Conservation (phyloP, 2,329 filamentous ascomycete genomes). For the Alternaria rosae region DNA sequence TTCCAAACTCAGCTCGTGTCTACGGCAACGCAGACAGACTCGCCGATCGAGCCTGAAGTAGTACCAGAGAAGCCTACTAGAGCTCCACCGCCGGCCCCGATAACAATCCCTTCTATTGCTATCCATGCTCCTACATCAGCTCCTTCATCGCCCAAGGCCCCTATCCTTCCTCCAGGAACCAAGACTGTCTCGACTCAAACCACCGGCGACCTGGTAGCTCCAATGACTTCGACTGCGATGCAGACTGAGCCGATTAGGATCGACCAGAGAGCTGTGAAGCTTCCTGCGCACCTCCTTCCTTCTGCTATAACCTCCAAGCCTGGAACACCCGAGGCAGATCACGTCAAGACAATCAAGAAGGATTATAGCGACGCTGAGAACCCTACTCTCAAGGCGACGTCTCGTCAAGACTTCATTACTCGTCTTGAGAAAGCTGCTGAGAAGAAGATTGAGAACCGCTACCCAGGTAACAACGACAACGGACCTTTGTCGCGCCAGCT, state of each 20-base stretch:
- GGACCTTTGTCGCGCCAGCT: slow-evolving; percentile 70
- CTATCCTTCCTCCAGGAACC: slow-evolving; percentile 78
- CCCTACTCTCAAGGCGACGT: slow-evolving; percentile 22
- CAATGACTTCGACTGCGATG: slow-evolving; percentile 65
- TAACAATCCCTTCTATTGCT: slow-evolving; percentile 81
- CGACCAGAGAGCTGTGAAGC: slow-evolving; percentile 75
- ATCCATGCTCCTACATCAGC: slow-evolving; percentile 88
- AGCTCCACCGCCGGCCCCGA: slow-evolving; percentile 48
- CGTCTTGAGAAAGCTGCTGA: slow-evolving; percentile 39
- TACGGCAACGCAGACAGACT: slow-evolving; percentile 68
- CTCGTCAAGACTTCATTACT: slow-evolving; percentile 41
- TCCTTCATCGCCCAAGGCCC: slow-evolving; percentile 76
- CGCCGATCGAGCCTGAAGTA: slow-evolving; percentile 42
- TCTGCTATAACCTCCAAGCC: slow-evolving; percentile 71
- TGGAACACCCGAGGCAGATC: slow-evolving; percentile 46
- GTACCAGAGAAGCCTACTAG: slow-evolving; percentile 22
- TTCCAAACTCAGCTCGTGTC: slow-evolving; percentile 59
- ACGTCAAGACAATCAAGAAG: slow-evolving; percentile 17
- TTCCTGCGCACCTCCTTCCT: slow-evolving; percentile 80
- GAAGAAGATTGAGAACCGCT: slow-evolving; percentile 65
- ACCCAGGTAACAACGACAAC: slow-evolving; percentile 82
- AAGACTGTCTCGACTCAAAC: slow-evolving; percentile 88
- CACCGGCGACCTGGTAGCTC: slow-evolving; percentile 57
- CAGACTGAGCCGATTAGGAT: slow-evolving; percentile 94
- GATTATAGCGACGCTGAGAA: slow-evolving; percentile 23